Percentiles rank a stretch among this genome's conserved stretches.
These are phyloP conservation scores for Ailanthus altissimus DNA, from an alignment of 345 rosid genomes.

Conservation along the genomic window DNA sequence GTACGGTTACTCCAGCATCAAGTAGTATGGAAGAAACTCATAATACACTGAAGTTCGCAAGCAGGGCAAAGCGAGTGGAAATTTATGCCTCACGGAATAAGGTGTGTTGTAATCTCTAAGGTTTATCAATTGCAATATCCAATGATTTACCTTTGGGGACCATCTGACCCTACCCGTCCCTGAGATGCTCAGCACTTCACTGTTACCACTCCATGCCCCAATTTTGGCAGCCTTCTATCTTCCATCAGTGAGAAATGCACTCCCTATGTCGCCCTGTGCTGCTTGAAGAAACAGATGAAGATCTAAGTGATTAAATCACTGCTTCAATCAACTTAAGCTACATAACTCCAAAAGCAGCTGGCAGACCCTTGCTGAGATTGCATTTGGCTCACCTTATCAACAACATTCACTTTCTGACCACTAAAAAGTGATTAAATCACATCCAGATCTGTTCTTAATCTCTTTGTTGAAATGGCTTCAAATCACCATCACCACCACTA, in stretches of 20 bases:
- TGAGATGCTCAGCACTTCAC: not conserved
- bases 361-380: not conserved
- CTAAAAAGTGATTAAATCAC: not conserved
- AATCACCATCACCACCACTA: not conserved
- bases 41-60: conserved; percentile 97
- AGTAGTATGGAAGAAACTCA: conserved; percentile 98
- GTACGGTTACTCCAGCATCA: conserved; percentile 98
- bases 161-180: not conserved
- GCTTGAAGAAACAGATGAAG: not conserved
- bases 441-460: not conserved
- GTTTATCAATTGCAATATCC: conserved; percentile 9
- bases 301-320: not conserved
- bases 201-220: not conserved
- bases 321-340: not conserved
- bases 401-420: not conserved
- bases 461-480: not conserved
- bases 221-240: not conserved
- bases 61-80: conserved; percentile 96
- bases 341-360: not conserved
- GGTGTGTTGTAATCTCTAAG: conserved; percentile 46
- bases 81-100: conserved; percentile 95
- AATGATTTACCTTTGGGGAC: not conserved
- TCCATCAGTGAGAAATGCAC: not conserved
- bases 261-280: not conserved
- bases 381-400: not conserved